Conservation (phyloP, 2,329 filamentous ascomycete genomes). For the Ophiostoma quercus region DNA sequence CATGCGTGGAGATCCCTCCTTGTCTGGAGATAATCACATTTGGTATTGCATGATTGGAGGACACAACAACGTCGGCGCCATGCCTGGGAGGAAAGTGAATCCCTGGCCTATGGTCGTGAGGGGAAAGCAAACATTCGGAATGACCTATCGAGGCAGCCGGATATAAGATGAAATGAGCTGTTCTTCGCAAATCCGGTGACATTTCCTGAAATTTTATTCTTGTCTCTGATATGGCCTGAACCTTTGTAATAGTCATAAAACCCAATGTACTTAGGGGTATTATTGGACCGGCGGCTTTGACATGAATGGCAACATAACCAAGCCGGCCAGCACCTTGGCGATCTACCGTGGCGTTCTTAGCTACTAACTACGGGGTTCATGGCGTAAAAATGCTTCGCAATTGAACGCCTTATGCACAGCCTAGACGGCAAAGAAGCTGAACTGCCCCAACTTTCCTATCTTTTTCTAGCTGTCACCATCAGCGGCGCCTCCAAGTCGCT, state of each 20-base stretch:
- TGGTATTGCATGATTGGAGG: not conserved
- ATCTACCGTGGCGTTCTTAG: not conserved
- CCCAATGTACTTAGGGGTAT: not conserved
- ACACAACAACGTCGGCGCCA: not conserved
- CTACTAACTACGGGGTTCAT: not conserved
- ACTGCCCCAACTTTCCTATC: not conserved
- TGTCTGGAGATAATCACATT: not conserved
- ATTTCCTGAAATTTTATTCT: no score
- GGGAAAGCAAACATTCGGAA: not conserved
- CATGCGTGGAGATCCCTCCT: not conserved
- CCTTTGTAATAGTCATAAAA: no score
- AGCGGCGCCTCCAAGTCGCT: slow-evolving; percentile 25
- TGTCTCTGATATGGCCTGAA: not conserved
- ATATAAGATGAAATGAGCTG: not conserved
- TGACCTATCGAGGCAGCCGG: not conserved
- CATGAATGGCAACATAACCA: not conserved
- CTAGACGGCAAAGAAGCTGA: not conserved
- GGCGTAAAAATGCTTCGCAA: not conserved
- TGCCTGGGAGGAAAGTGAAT: not conserved
- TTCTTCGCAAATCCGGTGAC: not conserved
- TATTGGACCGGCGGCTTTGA: not conserved
- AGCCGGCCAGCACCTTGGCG: not conserved
- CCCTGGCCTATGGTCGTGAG: not conserved
- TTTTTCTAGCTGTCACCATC: slow-evolving; percentile 16
- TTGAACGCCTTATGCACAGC: no score